Evolutionary conservation across 352 stramenopile species (phyloP).

Genomic region (Plasmopara viticola): DNA sequence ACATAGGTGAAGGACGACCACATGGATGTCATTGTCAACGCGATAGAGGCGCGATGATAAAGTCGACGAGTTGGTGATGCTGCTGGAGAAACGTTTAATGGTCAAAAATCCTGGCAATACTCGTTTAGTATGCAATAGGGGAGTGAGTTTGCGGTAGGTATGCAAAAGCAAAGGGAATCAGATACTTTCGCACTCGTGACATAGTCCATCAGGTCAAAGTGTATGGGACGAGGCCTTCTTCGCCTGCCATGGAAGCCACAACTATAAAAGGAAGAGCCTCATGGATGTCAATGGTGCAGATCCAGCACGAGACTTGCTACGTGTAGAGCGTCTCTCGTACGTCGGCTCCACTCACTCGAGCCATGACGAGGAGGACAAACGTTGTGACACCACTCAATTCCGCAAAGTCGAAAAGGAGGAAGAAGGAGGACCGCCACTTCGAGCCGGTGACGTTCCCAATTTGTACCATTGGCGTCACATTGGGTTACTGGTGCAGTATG

Average conservation of each 20-base stretch:
- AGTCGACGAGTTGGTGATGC: not conserved
- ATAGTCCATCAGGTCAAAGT: not conserved
- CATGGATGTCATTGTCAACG: slow-evolving; percentile 43
- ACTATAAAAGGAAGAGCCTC: not conserved
- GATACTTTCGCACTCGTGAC: no score
- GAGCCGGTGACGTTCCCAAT: slow-evolving; percentile 39
- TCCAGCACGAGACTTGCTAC: slow-evolving; percentile 11
- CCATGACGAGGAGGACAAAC: slow-evolving; percentile 6
- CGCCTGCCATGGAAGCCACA: not conserved
- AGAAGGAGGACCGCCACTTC: slow-evolving; percentile 23
- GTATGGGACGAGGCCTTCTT: slow-evolving; percentile 16
- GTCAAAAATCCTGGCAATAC: no score
- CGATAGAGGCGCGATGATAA: no score
- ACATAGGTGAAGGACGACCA: slow-evolving; percentile 78
- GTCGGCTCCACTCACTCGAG: slow-evolving; percentile 7
- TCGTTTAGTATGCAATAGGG: not conserved
- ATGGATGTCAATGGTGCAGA: slow-evolving; percentile 15
- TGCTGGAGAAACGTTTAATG: no score
- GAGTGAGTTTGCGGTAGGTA: not conserved
- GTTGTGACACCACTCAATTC: not conserved
- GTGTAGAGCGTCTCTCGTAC: slow-evolving; percentile 24
- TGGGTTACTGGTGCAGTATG: slow-evolving; percentile 65
- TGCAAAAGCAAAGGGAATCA: not conserved
- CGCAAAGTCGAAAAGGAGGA: slow-evolving; percentile 11
- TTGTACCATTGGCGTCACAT: slow-evolving; percentile 48